Conservation (phyloP, 2,329 filamentous ascomycete species). For the Alternaria brassicae region DNA sequence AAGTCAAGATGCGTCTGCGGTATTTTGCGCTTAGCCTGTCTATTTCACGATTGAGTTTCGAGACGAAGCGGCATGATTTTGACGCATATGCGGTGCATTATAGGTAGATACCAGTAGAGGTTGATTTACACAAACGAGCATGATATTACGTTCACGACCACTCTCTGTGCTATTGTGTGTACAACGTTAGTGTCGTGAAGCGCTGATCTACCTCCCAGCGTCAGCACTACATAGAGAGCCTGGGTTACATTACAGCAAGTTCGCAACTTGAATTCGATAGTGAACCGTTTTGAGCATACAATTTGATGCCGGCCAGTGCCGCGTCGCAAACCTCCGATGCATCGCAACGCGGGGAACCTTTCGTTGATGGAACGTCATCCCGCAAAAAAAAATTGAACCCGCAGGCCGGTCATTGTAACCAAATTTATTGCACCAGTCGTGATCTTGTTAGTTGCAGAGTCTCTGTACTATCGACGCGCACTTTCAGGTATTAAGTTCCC, state of each 20-base stretch:
- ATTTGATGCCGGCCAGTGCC: conserved; percentile 1
- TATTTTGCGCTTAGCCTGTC: background rate
- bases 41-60: background rate
- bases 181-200: background rate
- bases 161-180: background rate
- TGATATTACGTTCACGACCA: background rate
- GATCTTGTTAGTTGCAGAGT: background rate
- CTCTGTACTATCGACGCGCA: background rate
- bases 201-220: background rate
- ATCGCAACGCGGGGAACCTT: conserved; percentile 4
- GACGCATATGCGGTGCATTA: background rate
- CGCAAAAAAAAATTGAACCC: conserved; percentile 5
- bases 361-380: conserved; percentile 5
- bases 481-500: background rate
- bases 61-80: background rate
- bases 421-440: conserved; percentile 1
- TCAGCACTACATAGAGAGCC: background rate
- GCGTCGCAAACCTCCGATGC: background rate
- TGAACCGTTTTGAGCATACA: background rate
- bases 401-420: background rate
- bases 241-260: background rate
- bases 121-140: background rate
- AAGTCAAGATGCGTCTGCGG: background rate
- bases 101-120: background rate
- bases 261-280: background rate